Evolutionary conservation across 768 basidiomycete species (phyloP).

Genomic region (Ephemerocybe angulata): DNA sequence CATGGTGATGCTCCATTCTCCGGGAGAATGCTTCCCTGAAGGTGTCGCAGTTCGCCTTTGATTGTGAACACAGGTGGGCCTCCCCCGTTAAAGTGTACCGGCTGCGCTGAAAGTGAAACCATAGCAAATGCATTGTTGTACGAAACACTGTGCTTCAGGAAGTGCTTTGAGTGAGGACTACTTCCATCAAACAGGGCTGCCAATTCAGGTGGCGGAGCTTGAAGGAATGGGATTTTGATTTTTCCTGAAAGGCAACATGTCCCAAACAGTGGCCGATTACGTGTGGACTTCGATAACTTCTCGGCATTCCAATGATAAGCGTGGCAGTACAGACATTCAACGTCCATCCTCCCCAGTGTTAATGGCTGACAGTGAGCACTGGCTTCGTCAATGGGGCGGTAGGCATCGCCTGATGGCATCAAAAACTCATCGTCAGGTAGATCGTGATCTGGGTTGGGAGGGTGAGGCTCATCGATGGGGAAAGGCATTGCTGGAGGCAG

Average conservation of each 20-base stretch:
- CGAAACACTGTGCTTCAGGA: neutral
- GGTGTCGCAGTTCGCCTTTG: conserved; percentile 12
- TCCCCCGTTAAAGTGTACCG: neutral
- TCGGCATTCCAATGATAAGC: conserved; percentile 1
- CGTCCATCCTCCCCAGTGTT: neutral
- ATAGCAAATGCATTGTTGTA: conserved; percentile 16
- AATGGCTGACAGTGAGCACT: neutral
- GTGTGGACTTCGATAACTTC: neutral
- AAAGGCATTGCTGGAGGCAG: neutral
- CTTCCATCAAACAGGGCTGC: neutral
- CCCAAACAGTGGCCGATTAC: neutral
- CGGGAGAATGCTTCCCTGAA: conserved; percentile 4
- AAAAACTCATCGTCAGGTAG: neutral
- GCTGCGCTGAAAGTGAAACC: conserved; percentile 5
- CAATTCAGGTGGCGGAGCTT: neutral
- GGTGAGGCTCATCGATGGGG: neutral
- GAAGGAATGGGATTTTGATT: neutral
- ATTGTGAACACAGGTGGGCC: conserved; percentile 15
- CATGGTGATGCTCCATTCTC: neutral
- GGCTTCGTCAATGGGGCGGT: neutral
- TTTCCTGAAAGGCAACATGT: neutral
- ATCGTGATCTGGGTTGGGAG: neutral
- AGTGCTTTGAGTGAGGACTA: neutral
- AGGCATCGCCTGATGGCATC: neutral
- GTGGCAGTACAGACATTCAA: neutral